phyloP scores from a whole-genome alignment of 345 rosid genomes.

The Dimocarpus longan region DNA sequence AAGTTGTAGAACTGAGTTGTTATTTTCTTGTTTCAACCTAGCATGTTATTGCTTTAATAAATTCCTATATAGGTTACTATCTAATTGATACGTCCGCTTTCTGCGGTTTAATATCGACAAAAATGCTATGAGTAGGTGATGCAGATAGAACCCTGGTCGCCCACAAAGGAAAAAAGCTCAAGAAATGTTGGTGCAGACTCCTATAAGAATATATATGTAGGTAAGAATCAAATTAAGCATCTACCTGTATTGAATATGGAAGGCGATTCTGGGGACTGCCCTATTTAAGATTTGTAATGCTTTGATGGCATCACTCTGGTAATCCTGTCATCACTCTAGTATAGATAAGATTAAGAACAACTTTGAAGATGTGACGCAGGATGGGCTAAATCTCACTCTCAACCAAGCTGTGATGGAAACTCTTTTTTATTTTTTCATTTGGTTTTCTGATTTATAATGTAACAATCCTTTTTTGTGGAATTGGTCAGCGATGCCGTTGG shows the following conservation, averaged over 20 bases:
- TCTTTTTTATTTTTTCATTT: neutral
- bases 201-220: neutral
- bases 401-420: neutral
- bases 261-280: neutral
- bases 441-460: too few relatives aligned
- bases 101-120: neutral
- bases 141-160: neutral
- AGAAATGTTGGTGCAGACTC: neutral
- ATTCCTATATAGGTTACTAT: too few relatives aligned
- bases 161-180: neutral
- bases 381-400: neutral
- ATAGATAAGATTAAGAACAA: neutral
- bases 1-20: too few relatives aligned
- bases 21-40: neutral
- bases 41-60: neutral
- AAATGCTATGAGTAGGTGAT: neutral
- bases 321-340: neutral
- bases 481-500: too few relatives aligned
- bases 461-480: too few relatives aligned
- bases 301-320: neutral
- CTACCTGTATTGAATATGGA: neutral
- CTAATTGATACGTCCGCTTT: neutral
- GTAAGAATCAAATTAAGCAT: neutral
- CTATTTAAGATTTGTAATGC: neutral
- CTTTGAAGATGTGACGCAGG: neutral